Evolutionary conservation across 2,329 filamentous ascomycete species (phyloP).

Genomic region (Epichloe uncinata): DNA sequence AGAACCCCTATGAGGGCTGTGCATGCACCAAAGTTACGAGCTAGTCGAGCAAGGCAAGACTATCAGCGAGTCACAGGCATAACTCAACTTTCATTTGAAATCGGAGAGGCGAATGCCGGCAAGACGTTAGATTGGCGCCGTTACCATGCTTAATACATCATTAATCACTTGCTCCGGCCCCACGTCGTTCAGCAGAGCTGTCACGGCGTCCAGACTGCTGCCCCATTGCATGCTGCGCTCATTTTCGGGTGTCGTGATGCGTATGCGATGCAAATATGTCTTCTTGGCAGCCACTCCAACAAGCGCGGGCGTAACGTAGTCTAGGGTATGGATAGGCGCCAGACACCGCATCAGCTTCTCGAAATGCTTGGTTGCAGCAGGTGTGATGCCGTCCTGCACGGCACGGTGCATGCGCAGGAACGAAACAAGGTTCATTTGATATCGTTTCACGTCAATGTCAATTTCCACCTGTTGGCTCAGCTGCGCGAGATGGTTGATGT

Average conservation of each 20-base stretch:
- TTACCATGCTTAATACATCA: slow-evolving; percentile 45
- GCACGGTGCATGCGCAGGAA: slow-evolving; percentile 83
- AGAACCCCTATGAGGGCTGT: not conserved
- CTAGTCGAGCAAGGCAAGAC: not conserved
- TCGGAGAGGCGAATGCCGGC: not conserved
- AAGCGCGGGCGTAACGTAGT: slow-evolving; percentile 73
- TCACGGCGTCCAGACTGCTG: slow-evolving; percentile 59
- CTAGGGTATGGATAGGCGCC: slow-evolving; percentile 66
- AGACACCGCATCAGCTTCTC: slow-evolving; percentile 56
- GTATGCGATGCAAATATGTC: slow-evolving; percentile 74
- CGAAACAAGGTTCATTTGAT: slow-evolving; percentile 75
- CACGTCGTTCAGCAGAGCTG: slow-evolving; percentile 48
- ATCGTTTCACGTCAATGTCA: slow-evolving; percentile 66
- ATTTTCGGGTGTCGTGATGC: slow-evolving; percentile 51
- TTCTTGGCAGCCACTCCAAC: slow-evolving; percentile 74
- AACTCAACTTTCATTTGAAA: not conserved
- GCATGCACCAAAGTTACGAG: not conserved
- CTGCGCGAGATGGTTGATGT: slow-evolving; percentile 47
- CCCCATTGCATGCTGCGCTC: slow-evolving; percentile 93
- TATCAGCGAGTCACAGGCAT: not conserved
- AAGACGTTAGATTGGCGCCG: slow-evolving; percentile 17
- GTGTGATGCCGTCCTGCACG: slow-evolving; percentile 64
- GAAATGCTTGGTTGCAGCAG: slow-evolving; percentile 67
- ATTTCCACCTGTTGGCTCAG: slow-evolving; percentile 46
- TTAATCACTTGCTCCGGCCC: slow-evolving; percentile 51